Conservation (phyloP, 2,329 filamentous ascomycete genomes). For the Epichloe uncinata region DNA sequence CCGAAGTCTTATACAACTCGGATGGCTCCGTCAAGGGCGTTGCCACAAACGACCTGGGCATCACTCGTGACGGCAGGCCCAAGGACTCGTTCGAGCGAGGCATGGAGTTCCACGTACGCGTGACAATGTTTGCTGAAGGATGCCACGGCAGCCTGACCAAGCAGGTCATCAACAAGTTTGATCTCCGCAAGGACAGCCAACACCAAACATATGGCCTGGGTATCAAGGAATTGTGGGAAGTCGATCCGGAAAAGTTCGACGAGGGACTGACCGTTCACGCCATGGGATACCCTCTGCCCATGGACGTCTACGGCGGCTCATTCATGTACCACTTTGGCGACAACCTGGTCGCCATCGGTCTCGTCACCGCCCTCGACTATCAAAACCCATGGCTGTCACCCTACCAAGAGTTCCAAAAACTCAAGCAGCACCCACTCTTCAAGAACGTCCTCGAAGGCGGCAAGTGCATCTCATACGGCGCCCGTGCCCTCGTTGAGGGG, state of each 20-base stretch:
- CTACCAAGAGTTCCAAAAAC: conserved; percentile 93
- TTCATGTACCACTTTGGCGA: conserved; percentile 99
- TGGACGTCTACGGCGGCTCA: conserved; percentile 88
- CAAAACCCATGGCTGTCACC: conserved; percentile 93
- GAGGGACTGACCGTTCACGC: conserved; percentile 78
- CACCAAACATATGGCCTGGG: conserved; percentile 93
- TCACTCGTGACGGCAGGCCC: conserved; percentile 66
- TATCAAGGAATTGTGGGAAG: conserved; percentile 95
- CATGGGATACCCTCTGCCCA: conserved; percentile 81
- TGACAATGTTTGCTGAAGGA: conserved; percentile 86
- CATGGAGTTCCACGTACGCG: conserved; percentile 93
- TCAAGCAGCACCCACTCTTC: conserved; percentile 96
- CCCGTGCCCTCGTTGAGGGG: conserved; percentile 86
- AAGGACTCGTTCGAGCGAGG: conserved; percentile 89
- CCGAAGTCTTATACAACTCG: conserved; percentile 74
- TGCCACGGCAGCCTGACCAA: conserved; percentile 94
- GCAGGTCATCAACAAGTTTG: conserved; percentile 88
- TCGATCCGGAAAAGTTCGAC: conserved; percentile 82
- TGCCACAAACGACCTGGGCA: conserved; percentile 87
- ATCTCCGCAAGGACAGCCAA: conserved; percentile 76
- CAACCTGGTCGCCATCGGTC: conserved; percentile 82
- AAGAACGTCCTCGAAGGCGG: conserved; percentile 78
- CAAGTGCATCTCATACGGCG: conserved; percentile 94
- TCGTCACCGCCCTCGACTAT: conserved; percentile 92
- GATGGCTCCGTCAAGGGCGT: conserved; percentile 89